phyloP scores from a whole-genome alignment of 306 rosid genomes.

The Quercus engelmannii region DNA sequence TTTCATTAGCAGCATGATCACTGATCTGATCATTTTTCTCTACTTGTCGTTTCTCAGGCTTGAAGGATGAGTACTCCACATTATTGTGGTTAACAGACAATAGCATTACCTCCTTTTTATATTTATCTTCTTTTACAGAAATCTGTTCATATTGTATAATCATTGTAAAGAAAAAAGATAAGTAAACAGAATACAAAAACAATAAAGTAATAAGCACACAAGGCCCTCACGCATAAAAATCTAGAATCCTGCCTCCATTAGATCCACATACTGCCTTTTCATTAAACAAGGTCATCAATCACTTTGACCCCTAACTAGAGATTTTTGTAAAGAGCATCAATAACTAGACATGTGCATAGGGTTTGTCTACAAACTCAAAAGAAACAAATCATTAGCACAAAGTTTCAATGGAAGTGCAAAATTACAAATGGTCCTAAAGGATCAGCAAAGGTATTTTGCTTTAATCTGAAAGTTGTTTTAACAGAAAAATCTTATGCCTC shows the following conservation, averaged over 20 bases:
- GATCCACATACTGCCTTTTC: background rate
- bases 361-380: background rate
- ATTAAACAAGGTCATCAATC: background rate
- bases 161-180: slow-evolving; percentile 1
- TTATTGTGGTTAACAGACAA: slow-evolving; percentile 55
- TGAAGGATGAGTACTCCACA: slow-evolving; percentile 73
- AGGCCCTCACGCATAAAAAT: background rate
- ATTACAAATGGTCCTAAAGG: background rate
- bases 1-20: slow-evolving; percentile 44
- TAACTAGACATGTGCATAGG: background rate
- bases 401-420: background rate
- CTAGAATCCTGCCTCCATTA: background rate
- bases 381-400: background rate
- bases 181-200: background rate
- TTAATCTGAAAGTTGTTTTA: background rate
- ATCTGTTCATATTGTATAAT: slow-evolving; percentile 48
- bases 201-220: background rate
- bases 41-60: slow-evolving; percentile 73
- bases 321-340: background rate
- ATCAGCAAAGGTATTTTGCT: background rate
- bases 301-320: background rate
- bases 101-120: slow-evolving; percentile 71
- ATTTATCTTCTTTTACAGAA: slow-evolving; percentile 79
- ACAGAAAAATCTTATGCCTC: background rate
- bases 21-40: slow-evolving; percentile 61